phyloP scores from a whole-genome alignment of 1,284 basidiomycete genomes.

The Sporisorium graminicola region DNA sequence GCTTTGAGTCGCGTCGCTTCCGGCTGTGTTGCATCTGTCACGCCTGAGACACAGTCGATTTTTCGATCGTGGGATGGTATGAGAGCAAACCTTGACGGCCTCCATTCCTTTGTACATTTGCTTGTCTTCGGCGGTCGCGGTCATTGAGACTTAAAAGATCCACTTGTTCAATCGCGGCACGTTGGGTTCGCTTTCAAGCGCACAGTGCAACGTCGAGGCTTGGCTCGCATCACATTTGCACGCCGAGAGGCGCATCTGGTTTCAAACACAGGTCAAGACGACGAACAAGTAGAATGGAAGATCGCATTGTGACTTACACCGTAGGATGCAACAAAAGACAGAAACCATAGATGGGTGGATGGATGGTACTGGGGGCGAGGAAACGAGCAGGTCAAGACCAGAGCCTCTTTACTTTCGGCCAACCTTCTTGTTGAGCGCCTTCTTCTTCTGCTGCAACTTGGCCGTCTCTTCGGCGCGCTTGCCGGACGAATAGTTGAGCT shows the following conservation, averaged over 20 bases:
- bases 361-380: background rate
- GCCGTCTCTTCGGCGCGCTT: constrained; percentile 79
- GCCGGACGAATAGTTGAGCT: constrained; percentile 88
- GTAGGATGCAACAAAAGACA: constrained; percentile 1
- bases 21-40: background rate
- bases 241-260: background rate
- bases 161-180: no score
- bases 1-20: no score
- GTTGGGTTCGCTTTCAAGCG: constrained; percentile 4
- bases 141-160: background rate
- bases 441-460: constrained; percentile 63
- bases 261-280: background rate
- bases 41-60: background rate
- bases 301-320: background rate
- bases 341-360: background rate
- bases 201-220: background rate
- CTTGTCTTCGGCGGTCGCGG: background rate
- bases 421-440: constrained; percentile 54
- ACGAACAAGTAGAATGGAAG: background rate
- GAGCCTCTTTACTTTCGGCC: constrained; percentile 9
- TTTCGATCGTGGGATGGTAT: background rate
- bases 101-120: background rate
- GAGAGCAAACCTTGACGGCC: background rate
- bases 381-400: background rate
- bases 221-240: background rate